Conservation (phyloP, 371 early-diverging fungal genomes). For the Mortierella sp. region DNA sequence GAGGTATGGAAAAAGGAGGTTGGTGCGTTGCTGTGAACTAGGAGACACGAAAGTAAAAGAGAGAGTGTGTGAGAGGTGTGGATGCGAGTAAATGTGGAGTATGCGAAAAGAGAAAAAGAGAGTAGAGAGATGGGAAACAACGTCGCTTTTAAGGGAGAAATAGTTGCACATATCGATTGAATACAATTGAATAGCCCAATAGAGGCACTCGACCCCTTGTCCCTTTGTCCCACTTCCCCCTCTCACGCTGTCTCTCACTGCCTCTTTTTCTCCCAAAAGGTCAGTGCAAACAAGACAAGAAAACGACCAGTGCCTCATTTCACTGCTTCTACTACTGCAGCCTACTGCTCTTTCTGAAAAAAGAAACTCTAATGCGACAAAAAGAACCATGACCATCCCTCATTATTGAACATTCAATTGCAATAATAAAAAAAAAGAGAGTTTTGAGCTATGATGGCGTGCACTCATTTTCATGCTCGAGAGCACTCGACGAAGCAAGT, state of each 20-base stretch:
- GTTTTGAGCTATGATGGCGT: constrained; percentile 10
- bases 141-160: neutral
- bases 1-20: neutral
- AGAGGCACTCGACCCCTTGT: no score
- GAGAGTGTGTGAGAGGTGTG: neutral
- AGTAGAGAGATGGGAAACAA: neutral
- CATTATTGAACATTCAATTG: neutral
- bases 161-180: no score
- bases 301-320: neutral
- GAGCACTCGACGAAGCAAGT: no score
- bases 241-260: neutral
- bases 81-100: no score
- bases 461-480: no score
- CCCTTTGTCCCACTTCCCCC: no score
- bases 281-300: neutral
- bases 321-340: neutral
- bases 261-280: neutral
- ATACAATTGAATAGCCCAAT: no score
- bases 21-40: neutral
- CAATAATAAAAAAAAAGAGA: neutral
- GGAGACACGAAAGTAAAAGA: neutral
- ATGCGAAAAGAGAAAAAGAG: neutral
- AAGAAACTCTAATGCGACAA: constrained; percentile 4
- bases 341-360: neutral
- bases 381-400: neutral